Percentiles rank a stretch among this genome's conserved stretches.
phyloP scores from a whole-genome alignment of 2,329 filamentous ascomycete genomes.

The Orbilia brochopaga region DNA sequence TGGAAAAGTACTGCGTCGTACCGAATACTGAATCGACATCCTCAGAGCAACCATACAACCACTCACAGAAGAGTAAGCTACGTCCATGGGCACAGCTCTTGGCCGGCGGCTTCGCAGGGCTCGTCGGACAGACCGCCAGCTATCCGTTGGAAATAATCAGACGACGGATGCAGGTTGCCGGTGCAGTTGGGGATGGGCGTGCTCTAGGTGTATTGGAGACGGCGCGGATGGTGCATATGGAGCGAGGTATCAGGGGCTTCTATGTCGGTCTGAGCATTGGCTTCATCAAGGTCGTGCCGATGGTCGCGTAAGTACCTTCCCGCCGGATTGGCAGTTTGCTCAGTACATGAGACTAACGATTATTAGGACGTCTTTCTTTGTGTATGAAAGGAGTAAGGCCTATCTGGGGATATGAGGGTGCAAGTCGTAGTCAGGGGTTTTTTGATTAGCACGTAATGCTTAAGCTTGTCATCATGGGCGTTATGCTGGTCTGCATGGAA shows the following conservation, averaged over 20 bases:
- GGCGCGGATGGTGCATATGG: constrained; percentile 72
- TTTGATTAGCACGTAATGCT: no score
- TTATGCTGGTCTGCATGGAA: neutral
- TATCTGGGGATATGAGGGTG: constrained; percentile 59
- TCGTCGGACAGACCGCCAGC: constrained; percentile 87
- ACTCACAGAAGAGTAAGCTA: constrained; percentile 69
- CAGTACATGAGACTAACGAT: constrained; percentile 34
- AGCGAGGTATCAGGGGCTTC: constrained; percentile 80
- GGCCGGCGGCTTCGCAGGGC: constrained; percentile 82
- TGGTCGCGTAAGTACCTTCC: constrained; percentile 67
- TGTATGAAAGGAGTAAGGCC: constrained; percentile 70
- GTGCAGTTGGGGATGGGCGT: constrained; percentile 88
- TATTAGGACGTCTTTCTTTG: constrained; percentile 67
- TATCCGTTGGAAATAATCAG: constrained; percentile 94
- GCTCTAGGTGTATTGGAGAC: constrained; percentile 80
- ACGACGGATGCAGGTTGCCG: constrained; percentile 93
- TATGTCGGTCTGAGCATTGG: constrained; percentile 93
- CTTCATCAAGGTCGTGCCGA: constrained; percentile 90
- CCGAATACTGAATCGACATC: constrained; percentile 62
- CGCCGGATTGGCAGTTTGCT: neutral
- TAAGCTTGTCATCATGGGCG: neutral
- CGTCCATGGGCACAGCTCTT: constrained; percentile 85
- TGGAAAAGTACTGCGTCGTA: constrained; percentile 77
- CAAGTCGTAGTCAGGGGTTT: no score
- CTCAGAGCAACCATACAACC: constrained; percentile 56